Conservation (phyloP, 2,329 filamentous ascomycete genomes). For the Amylocarpus encephaloides region DNA sequence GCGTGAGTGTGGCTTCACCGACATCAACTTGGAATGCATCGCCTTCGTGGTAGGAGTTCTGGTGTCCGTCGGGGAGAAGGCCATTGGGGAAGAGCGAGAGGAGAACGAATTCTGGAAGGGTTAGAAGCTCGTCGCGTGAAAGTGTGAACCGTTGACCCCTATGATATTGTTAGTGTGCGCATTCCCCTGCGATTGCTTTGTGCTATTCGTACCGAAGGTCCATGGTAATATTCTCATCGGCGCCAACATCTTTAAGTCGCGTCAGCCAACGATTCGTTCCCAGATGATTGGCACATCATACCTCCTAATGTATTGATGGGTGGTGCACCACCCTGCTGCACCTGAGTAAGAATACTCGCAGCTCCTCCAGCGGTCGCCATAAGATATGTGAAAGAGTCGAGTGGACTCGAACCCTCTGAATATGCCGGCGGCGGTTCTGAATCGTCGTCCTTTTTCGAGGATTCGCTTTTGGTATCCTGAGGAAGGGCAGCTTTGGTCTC, state of each 20-base stretch:
- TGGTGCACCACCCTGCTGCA: conserved; percentile 52
- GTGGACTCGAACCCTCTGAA: conserved; percentile 86
- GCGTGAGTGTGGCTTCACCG: conserved; percentile 42
- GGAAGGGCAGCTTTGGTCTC: conserved; percentile 83
- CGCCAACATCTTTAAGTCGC: conserved; percentile 58
- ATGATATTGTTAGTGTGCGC: conserved; percentile 28
- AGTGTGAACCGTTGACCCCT: conserved; percentile 92
- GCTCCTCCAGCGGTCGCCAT: conserved; percentile 97
- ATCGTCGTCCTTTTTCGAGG: conserved; percentile 71
- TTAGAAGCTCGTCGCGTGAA: conserved; percentile 89
- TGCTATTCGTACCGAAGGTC: conserved; percentile 69
- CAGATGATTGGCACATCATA: conserved; percentile 36
- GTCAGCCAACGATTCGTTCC: conserved; percentile 4
- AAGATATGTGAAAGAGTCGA: conserved; percentile 88
- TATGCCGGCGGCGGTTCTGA: conserved; percentile 93
- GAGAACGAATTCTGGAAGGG: conserved; percentile 92
- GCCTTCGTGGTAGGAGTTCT: conserved; percentile 86
- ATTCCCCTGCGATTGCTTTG: neutral
- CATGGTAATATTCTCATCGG: conserved; percentile 91
- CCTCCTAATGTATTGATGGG: conserved; percentile 86
- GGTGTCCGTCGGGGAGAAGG: conserved; percentile 92
- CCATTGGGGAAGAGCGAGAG: conserved; percentile 98
- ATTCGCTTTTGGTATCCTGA: conserved; percentile 71
- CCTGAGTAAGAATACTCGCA: conserved; percentile 6
- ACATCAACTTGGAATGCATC: conserved; percentile 98